Evolutionary conservation across 768 basidiomycete genomes (phyloP).

Genomic region (Tricholoma sp.): DNA sequence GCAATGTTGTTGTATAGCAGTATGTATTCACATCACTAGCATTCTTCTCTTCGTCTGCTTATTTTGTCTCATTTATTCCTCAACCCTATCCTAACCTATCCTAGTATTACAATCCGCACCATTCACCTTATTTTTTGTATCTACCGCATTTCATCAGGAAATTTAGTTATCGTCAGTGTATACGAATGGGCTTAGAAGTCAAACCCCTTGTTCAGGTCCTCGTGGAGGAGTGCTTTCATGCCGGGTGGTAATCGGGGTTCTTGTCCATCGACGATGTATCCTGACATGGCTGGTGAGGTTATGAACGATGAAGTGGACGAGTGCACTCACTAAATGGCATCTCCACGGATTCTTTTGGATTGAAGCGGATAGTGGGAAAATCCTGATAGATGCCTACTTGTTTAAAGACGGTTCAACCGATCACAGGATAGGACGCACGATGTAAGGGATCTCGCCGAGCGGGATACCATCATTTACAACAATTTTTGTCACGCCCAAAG

Average conservation of each 20-base stretch:
- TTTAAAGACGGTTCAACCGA: background rate
- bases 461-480: conserved; percentile 75
- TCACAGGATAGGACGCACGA: conserved; percentile 40
- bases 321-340: conserved; percentile 88
- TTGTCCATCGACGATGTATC: conserved; percentile 43
- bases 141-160: too few species aligned
- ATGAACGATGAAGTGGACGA: background rate
- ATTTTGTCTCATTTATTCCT: too few species aligned
- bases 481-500: conserved; percentile 83
- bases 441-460: conserved; percentile 67
- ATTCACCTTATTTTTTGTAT: too few species aligned
- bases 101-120: too few species aligned
- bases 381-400: conserved; percentile 43
- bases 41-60: too few species aligned
- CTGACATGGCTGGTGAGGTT: conserved; percentile 18
- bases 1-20: too few species aligned
- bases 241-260: conserved; percentile 82
- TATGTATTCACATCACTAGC: too few species aligned
- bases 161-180: too few species aligned
- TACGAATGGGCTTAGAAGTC: conserved; percentile 50
- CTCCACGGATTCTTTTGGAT: conserved; percentile 84
- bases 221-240: conserved; percentile 81
- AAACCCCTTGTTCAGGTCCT: conserved; percentile 84
- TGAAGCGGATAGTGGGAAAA: conserved; percentile 87
- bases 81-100: too few species aligned